These are phyloP conservation scores for Pachysolen tannophilus DNA, from an alignment of 805 yeast genomes.

Conservation along the genomic window DNA sequence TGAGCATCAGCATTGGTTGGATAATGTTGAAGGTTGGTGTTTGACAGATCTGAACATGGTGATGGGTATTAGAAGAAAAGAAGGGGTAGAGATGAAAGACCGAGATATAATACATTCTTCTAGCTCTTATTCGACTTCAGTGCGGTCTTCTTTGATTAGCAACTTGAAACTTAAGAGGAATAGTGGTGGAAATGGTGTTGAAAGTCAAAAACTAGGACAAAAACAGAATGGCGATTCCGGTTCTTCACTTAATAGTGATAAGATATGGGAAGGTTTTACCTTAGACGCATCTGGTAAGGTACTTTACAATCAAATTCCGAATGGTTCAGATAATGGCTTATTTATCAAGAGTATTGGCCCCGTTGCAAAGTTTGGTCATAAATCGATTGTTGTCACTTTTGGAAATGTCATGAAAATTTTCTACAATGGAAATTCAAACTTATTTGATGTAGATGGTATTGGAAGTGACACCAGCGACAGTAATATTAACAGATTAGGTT, in stretches of 20 bases:
- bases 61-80: slow-evolving; percentile 53
- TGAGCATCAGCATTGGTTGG: slow-evolving; percentile 63
- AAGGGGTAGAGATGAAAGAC: slow-evolving; percentile 14
- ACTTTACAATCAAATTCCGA: slow-evolving; percentile 50
- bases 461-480: slow-evolving; percentile 29
- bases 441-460: slow-evolving; percentile 51
- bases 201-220: neutral
- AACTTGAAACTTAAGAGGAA: too few species aligned
- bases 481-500: slow-evolving; percentile 20
- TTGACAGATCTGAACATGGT: slow-evolving; percentile 69
- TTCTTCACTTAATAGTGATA: slow-evolving; percentile 10
- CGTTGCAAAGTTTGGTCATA: slow-evolving; percentile 65
- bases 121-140: slow-evolving; percentile 1
- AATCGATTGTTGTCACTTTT: slow-evolving; percentile 66
- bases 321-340: slow-evolving; percentile 33
- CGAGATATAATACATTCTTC: slow-evolving; percentile 11
- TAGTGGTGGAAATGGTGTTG: too few species aligned
- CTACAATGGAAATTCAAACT: slow-evolving; percentile 68
- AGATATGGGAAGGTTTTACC: slow-evolving; percentile 78
- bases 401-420: slow-evolving; percentile 68
- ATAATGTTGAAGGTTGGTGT: slow-evolving; percentile 71
- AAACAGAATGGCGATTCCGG: neutral
- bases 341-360: slow-evolving; percentile 52
- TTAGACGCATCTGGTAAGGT: slow-evolving; percentile 61
- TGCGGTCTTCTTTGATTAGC: neutral